Evolutionary conservation across 1,284 basidiomycete species (phyloP).

Genomic region (Macrocybe sp.): DNA sequence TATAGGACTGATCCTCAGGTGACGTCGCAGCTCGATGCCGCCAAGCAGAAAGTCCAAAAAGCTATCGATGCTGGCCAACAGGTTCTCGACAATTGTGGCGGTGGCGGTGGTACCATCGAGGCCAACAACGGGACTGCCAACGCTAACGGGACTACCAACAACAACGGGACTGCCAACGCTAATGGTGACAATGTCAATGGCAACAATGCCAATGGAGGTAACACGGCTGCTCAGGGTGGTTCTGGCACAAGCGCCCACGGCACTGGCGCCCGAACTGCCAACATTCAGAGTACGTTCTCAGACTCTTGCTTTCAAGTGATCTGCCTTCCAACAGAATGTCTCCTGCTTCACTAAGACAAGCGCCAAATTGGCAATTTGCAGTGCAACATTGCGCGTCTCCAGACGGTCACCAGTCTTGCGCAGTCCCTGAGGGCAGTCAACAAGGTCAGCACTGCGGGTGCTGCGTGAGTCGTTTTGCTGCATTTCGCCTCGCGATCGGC

Average conservation of each 20-base stretch:
- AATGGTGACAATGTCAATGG: not conserved
- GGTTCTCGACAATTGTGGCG: not conserved
- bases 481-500: not conserved
- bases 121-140: not conserved
- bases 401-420: slow-evolving; percentile 11
- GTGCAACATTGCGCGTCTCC: slow-evolving; percentile 12
- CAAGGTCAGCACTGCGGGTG: slow-evolving; percentile 5
- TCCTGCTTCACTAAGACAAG: slow-evolving; percentile 6
- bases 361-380: slow-evolving; percentile 13
- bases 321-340: not conserved
- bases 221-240: no score
- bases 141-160: not conserved
- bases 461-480: slow-evolving; percentile 4
- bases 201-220: not conserved
- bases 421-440: slow-evolving; percentile 8
- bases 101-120: not conserved
- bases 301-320: no score
- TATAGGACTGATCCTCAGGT: no score
- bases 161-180: not conserved
- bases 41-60: not conserved
- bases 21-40: not conserved
- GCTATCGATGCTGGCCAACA: not conserved
- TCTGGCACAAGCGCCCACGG: no score
- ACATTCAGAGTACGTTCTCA: no score
- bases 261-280: no score